Percentiles rank a stretch among this genome's conserved stretches.
These are phyloP conservation scores for Lagenidium sp. DNA, from an alignment of 352 stramenopile species.

Conservation along the genomic window DNA sequence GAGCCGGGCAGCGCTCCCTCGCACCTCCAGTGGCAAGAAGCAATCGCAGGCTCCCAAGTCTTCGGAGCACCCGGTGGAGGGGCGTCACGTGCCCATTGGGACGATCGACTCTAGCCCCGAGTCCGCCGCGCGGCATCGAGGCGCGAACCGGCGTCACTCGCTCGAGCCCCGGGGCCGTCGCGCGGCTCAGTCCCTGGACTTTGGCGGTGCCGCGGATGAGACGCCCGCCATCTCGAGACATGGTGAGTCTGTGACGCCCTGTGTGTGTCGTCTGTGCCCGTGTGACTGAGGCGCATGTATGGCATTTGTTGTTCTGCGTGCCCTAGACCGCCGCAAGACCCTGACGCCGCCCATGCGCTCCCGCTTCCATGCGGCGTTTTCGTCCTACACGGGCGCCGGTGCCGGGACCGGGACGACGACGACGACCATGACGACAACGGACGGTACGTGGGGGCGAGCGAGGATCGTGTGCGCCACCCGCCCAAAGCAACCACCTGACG, in stretches of 20 bases:
- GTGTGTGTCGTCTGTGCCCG: constrained; percentile 2
- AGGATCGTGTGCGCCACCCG: no score
- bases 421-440: no score
- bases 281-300: no score
- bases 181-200: constrained; percentile 36
- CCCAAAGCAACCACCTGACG: no score
- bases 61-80: constrained; percentile 3
- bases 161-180: constrained; percentile 14
- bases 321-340: no score
- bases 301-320: no score
- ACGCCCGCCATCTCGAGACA: constrained; percentile 12
- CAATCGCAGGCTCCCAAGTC: constrained; percentile 2
- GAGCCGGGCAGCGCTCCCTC: constrained; percentile 32
- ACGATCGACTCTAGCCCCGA: constrained; percentile 44
- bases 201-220: no score
- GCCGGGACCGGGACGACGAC: background rate
- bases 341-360: constrained; percentile 11
- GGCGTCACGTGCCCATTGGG: constrained; percentile 18
- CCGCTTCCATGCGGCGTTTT: constrained; percentile 10
- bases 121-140: constrained; percentile 13
- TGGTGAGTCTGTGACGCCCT: background rate
- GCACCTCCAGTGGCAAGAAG: constrained; percentile 18
- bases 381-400: constrained; percentile 1
- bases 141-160: constrained; percentile 26
- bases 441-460: constrained; percentile 8